Percentiles rank a stretch among this genome's conserved stretches.
Conservation (phyloP, 441 rosid genomes). For the Hura crepitans region DNA sequence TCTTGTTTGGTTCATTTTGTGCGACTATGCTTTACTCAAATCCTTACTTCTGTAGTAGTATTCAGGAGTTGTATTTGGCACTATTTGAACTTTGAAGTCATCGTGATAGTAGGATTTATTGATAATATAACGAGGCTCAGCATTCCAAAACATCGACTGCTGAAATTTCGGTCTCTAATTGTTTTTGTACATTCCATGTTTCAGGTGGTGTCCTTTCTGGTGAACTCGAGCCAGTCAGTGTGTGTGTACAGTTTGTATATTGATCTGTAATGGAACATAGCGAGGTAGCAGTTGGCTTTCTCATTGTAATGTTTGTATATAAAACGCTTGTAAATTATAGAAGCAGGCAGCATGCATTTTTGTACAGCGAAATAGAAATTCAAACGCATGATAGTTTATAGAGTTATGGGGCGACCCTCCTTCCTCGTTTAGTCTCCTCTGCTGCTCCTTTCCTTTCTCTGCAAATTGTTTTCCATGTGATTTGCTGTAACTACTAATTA, state of each 20-base stretch:
- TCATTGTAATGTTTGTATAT: slow-evolving; percentile 8
- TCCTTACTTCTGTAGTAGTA: background rate
- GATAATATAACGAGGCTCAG: no score
- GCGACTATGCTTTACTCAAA: no score
- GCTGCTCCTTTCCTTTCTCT: no score
- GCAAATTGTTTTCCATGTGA: no score
- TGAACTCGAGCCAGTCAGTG: slow-evolving; percentile 29
- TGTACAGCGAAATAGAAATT: slow-evolving; percentile 5
- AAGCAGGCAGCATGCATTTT: background rate
- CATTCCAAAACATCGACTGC: no score
- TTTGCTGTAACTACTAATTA: no score
- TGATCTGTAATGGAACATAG: background rate
- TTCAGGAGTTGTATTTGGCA: background rate
- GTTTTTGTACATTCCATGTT: background rate
- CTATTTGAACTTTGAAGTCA: no score
- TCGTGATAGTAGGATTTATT: background rate
- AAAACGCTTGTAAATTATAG: background rate
- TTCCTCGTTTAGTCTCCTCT: background rate
- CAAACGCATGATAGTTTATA: background rate
- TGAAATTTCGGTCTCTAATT: background rate
- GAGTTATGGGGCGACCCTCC: background rate
- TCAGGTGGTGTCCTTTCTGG: slow-evolving; percentile 99
- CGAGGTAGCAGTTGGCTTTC: background rate
- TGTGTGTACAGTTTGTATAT: slow-evolving; percentile 20
- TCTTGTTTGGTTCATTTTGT: background rate